Evolutionary conservation across 2,329 filamentous ascomycete genomes (phyloP).

Genomic region (Exophiala alcalophila): DNA sequence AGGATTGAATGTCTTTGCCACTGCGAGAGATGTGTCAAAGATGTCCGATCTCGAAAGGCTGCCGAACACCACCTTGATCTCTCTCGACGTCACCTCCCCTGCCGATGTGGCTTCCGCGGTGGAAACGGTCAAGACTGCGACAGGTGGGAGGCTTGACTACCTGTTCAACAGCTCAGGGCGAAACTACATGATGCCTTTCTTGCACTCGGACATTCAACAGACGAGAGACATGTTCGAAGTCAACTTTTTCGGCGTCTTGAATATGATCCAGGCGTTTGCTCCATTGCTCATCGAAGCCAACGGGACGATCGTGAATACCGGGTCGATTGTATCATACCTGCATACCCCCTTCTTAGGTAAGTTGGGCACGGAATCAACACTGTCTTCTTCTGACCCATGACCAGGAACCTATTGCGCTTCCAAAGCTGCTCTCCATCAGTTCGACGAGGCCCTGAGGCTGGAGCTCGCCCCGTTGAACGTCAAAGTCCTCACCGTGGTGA

Average conservation of each 20-base stretch:
- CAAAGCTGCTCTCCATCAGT: slow-evolving; percentile 58
- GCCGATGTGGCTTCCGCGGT: slow-evolving; percentile 34
- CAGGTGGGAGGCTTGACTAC: slow-evolving; percentile 19
- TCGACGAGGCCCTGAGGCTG: slow-evolving; percentile 57
- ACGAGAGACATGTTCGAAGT: slow-evolving; percentile 40
- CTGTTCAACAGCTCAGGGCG: slow-evolving; percentile 28
- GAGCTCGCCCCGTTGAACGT: slow-evolving; percentile 40
- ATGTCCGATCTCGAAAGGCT: slow-evolving; percentile 29
- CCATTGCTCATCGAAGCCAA: slow-evolving; percentile 32
- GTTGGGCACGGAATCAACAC: background rate
- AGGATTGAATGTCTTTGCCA: slow-evolving; percentile 41
- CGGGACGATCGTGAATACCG: slow-evolving; percentile 31
- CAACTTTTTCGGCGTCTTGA: slow-evolving; percentile 42
- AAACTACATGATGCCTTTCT: slow-evolving; percentile 31
- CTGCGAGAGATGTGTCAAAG: slow-evolving; percentile 39
- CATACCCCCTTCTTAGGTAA: slow-evolving; percentile 38
- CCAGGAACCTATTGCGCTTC: slow-evolving; percentile 51
- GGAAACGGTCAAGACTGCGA: slow-evolving; percentile 13
- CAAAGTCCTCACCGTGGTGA: slow-evolving; percentile 53
- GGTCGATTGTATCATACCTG: slow-evolving; percentile 23
- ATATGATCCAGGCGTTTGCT: slow-evolving; percentile 40
- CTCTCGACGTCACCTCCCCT: slow-evolving; percentile 36
- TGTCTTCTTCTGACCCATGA: background rate
- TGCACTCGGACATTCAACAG: slow-evolving; percentile 38
- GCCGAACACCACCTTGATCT: slow-evolving; percentile 31